These are phyloP conservation scores for Dendrobium huoshanense DNA, from an alignment of 106 monocot genomes.

Conservation along the genomic window DNA sequence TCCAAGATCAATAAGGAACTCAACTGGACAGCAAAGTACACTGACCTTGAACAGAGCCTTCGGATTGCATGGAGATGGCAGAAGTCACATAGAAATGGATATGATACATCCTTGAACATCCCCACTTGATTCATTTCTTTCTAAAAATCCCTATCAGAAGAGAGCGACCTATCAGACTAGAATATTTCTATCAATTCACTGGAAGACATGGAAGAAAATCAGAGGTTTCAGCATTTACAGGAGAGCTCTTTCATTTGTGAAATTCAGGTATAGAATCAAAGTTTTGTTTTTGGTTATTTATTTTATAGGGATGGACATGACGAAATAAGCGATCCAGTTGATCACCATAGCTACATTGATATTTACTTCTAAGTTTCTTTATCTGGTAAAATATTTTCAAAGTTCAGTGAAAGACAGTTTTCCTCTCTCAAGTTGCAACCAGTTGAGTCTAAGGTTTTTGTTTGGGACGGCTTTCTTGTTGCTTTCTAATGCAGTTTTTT, in stretches of 20 bases:
- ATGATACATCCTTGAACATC: background rate
- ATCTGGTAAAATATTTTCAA: no score
- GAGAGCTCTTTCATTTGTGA: background rate
- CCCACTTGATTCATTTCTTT: no score
- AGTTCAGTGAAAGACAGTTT: no score
- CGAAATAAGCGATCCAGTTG: background rate
- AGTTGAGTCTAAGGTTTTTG: no score
- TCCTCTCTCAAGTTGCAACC: no score
- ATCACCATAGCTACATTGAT: background rate
- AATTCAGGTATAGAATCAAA: background rate
- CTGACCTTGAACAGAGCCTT: conserved; percentile 37
- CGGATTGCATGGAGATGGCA: conserved; percentile 39
- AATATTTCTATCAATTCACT: no score
- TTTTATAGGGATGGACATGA: background rate
- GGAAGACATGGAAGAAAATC: background rate
- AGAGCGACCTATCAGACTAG: background rate
- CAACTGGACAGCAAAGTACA: conserved; percentile 32
- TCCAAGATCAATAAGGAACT: conserved; percentile 34
- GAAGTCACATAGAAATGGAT: conserved; percentile 33
- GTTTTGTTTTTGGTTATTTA: background rate
- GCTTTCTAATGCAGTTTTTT: no score
- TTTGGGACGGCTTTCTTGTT: no score
- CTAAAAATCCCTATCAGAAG: background rate
- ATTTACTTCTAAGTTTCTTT: background rate
- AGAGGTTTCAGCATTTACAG: background rate